Conservation (phyloP, 2,329 filamentous ascomycete species). For the Aspergillus brunneoviolaceus region DNA sequence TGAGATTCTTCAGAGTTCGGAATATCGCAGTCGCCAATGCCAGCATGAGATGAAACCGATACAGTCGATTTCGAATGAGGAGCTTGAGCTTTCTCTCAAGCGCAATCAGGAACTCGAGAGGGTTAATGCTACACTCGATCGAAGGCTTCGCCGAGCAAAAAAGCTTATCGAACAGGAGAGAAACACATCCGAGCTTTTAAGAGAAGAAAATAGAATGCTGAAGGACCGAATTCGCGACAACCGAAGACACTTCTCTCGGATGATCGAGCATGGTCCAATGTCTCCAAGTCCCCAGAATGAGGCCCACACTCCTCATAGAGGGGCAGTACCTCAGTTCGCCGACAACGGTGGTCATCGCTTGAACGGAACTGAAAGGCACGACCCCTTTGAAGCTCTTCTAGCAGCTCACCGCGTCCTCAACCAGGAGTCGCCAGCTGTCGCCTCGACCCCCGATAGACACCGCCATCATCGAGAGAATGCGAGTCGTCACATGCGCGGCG, state of each 20-base stretch:
- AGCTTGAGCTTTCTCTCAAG: slow-evolving; percentile 61
- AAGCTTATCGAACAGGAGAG: slow-evolving; percentile 76
- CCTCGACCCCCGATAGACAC: slow-evolving; percentile 64
- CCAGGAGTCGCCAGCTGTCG: slow-evolving; percentile 72
- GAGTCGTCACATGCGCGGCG: slow-evolving; percentile 67
- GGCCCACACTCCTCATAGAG: slow-evolving; percentile 47
- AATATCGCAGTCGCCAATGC: slow-evolving; percentile 66
- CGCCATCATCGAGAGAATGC: slow-evolving; percentile 51
- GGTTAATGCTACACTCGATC: slow-evolving; percentile 63
- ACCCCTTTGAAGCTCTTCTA: slow-evolving; percentile 74
- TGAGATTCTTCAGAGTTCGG: slow-evolving; percentile 73
- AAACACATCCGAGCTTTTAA: slow-evolving; percentile 67
- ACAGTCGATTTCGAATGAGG: slow-evolving; percentile 38
- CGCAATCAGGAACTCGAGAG: slow-evolving; percentile 66
- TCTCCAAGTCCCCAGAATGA: slow-evolving; percentile 59
- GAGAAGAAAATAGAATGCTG: slow-evolving; percentile 74
- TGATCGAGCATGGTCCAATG: slow-evolving; percentile 72
- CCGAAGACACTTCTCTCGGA: slow-evolving; percentile 76
- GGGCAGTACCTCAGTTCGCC: slow-evolving; percentile 41
- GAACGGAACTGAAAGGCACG: slow-evolving; percentile 56
- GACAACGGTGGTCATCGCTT: slow-evolving; percentile 41
- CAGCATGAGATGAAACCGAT: slow-evolving; percentile 49
- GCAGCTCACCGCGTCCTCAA: slow-evolving; percentile 72
- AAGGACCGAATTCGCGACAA: slow-evolving; percentile 86
- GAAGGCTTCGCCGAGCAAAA: slow-evolving; percentile 70